Evolutionary conservation across 257 asterid genomes (phyloP).

Genomic region (Capsicum rhomboideum): DNA sequence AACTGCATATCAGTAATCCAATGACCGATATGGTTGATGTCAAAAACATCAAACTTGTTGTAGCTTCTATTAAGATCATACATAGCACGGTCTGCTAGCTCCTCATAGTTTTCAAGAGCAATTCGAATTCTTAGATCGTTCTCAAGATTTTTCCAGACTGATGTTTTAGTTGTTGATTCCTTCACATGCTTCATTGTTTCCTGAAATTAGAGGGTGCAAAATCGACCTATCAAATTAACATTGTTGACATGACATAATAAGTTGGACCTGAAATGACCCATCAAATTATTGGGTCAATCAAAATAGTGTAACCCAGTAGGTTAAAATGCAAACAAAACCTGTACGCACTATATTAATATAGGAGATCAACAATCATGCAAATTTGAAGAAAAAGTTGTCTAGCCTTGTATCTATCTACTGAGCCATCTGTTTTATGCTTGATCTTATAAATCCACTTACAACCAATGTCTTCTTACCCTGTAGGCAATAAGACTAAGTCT

Average conservation of each 20-base stretch:
- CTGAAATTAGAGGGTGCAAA: constrained; percentile 3
- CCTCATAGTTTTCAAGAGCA: constrained; percentile 50
- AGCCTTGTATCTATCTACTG: too few relatives aligned
- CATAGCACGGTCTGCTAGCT: constrained; percentile 39
- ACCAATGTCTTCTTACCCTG: too few relatives aligned
- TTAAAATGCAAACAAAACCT: too few relatives aligned
- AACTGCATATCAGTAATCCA: constrained; percentile 39
- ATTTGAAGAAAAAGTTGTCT: too few relatives aligned
- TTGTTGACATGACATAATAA: background rate
- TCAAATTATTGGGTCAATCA: too few relatives aligned
- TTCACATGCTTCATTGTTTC: constrained; percentile 24
- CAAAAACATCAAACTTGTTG: constrained; percentile 34
- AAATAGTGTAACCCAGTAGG: too few relatives aligned
- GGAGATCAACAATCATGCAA: too few relatives aligned
- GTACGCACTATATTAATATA: too few relatives aligned
- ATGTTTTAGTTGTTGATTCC: constrained; percentile 20
- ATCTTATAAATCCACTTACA: too few relatives aligned
- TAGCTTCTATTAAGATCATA: constrained; percentile 41
- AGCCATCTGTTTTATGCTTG: too few relatives aligned
- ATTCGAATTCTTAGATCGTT: constrained; percentile 26
- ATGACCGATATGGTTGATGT: constrained; percentile 29
- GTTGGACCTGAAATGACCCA: too few relatives aligned
- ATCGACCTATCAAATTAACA: constrained; percentile 5
- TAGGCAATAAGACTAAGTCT: too few relatives aligned
- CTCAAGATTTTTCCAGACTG: constrained; percentile 15